Evolutionary conservation across 1,284 basidiomycete genomes (phyloP).

Genomic region (Paramarasmius palmivorus): DNA sequence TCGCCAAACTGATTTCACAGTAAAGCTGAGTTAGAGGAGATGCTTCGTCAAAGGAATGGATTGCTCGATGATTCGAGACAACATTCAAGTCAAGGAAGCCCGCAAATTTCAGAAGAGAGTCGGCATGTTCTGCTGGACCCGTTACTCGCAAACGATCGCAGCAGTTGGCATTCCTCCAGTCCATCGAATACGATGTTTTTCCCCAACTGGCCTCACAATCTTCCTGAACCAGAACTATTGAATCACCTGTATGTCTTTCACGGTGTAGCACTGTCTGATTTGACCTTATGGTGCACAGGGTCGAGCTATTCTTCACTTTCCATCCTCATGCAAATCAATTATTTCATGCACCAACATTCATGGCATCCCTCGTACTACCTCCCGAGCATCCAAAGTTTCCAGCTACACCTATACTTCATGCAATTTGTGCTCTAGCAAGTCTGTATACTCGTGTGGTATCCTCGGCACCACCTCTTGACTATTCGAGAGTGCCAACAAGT

Average conservation of each 20-base stretch:
- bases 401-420: conserved; percentile 63
- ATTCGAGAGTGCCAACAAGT: conserved; percentile 49
- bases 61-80: background rate
- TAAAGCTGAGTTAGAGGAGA: conserved; percentile 62
- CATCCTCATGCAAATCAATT: conserved; percentile 68
- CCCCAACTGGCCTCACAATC: conserved; percentile 59
- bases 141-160: too few relatives aligned
- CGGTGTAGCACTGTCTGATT: background rate
- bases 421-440: conserved; percentile 74
- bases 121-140: too few relatives aligned
- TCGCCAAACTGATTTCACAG: conserved; percentile 9
- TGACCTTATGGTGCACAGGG: conserved; percentile 42
- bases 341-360: conserved; percentile 65
- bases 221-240: conserved; percentile 60
- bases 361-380: conserved; percentile 61
- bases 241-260: conserved; percentile 57
- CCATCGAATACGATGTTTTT: conserved; percentile 48
- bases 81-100: background rate
- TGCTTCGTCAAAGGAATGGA: conserved; percentile 42
- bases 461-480: conserved; percentile 51
- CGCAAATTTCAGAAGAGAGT: too few relatives aligned
- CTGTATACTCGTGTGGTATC: conserved; percentile 62
- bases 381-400: conserved; percentile 75
- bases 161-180: background rate
- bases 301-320: conserved; percentile 72